Percentiles rank a stretch among this genome's conserved stretches.
phyloP scores from a whole-genome alignment of 208 protist genomes.

The Jaenimonas drosophilae region DNA sequence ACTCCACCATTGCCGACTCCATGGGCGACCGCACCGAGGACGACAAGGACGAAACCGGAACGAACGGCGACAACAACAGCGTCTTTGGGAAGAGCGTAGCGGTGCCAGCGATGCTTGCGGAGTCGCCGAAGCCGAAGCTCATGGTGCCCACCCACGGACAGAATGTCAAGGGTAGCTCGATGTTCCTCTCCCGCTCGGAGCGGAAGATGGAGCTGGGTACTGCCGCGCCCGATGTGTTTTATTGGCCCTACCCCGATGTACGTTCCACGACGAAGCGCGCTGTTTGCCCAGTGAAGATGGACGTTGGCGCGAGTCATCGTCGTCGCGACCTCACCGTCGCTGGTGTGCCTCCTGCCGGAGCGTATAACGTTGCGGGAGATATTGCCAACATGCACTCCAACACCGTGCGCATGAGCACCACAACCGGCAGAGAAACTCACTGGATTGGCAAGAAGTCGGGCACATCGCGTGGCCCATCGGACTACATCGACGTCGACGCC shows the following conservation, averaged over 20 bases:
- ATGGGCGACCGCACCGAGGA: neutral
- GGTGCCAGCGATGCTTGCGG: too few relatives aligned
- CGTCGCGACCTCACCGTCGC: slow-evolving; percentile 32
- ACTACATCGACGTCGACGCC: slow-evolving; percentile 29
- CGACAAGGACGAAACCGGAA: neutral
- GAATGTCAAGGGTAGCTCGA: slow-evolving; percentile 48
- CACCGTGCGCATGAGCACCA: slow-evolving; percentile 36
- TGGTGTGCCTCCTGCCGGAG: slow-evolving; percentile 29
- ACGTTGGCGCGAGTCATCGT: slow-evolving; percentile 17
- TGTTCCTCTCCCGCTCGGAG: slow-evolving; percentile 46
- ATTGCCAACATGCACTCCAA: slow-evolving; percentile 28
- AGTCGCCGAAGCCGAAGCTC: too few relatives aligned
- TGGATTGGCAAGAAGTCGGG: slow-evolving; percentile 28
- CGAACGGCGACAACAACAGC: neutral
- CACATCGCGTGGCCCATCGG: slow-evolving; percentile 4
- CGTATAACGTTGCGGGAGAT: slow-evolving; percentile 55
- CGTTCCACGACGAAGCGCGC: slow-evolving; percentile 47
- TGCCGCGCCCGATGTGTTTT: slow-evolving; percentile 47
- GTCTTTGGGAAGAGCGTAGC: neutral
- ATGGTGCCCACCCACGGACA: slow-evolving; percentile 13
- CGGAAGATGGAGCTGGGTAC: slow-evolving; percentile 20
- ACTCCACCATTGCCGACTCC: slow-evolving; percentile 1
- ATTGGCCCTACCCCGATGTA: slow-evolving; percentile 69
- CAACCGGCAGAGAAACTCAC: slow-evolving; percentile 39
- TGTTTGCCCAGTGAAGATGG: slow-evolving; percentile 28